phyloP scores from a whole-genome alignment of 2,329 filamentous ascomycete species.

The Nothophoma quercina region DNA sequence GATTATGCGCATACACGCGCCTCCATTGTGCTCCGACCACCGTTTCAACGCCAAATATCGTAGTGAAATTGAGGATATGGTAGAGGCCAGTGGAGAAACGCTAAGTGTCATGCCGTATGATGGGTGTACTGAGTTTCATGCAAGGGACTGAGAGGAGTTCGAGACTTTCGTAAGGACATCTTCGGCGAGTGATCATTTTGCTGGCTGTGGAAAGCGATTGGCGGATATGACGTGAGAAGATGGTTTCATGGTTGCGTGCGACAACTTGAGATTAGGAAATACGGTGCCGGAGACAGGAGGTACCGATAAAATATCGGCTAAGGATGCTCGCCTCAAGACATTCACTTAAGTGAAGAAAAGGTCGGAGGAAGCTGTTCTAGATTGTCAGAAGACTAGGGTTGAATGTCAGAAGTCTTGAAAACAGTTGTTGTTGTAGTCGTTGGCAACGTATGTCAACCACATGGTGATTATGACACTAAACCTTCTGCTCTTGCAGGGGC shows the following conservation, averaged over 20 bases:
- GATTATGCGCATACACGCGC: too few relatives aligned
- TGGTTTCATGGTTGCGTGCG: conserved; percentile 21
- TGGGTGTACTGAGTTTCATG: conserved; percentile 21
- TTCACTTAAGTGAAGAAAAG: too few relatives aligned
- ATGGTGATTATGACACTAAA: too few relatives aligned
- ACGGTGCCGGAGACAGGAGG: conserved; percentile 7
- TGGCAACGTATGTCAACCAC: too few relatives aligned
- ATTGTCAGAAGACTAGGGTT: not conserved
- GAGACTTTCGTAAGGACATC: conserved; percentile 3
- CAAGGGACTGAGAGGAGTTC: conserved; percentile 4
- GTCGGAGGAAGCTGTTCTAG: not conserved
- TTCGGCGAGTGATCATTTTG: not conserved
- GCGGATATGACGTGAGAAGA: not conserved
- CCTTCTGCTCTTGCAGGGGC: too few relatives aligned
- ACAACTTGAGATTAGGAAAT: conserved; percentile 19
- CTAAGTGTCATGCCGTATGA: conserved; percentile 14
- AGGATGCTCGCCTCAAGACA: conserved; percentile 2
- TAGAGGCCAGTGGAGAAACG: conserved; percentile 1
- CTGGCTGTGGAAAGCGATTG: not conserved
- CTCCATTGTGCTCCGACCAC: too few relatives aligned
- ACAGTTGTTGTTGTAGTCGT: too few relatives aligned
- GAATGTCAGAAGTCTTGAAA: too few relatives aligned
- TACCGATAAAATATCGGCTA: conserved; percentile 12
- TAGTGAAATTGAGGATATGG: not conserved
- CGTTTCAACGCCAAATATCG: too few relatives aligned